Evolutionary conservation across 192 early-diverging fungal species (phyloP), one percentile per base, ranked within the genome.

Genomic region (Backusella sp.): DNA sequence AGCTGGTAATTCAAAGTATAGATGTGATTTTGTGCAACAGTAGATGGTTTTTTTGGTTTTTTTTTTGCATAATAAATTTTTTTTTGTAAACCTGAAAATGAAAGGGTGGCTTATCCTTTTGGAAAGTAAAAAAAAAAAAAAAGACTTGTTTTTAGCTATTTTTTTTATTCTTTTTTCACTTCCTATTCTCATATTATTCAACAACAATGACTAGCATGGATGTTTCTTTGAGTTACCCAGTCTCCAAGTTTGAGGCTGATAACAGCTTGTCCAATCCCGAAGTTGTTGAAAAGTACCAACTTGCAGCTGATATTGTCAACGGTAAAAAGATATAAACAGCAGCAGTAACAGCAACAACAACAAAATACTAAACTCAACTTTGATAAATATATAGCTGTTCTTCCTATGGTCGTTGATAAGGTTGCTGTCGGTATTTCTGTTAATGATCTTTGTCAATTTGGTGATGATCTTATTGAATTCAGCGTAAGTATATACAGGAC

Each of bases 271-370:
- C 76, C n/a, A 84, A 92, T 78, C 83, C 87, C 14, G 84, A 76
- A 34, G 90, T 91, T 73, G 79, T 94, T 70, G 89, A 88, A 68
- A 94, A 94, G 80, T 94, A 96, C 83, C 83, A 83, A 52, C 83
- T 85, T n/a, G 90, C 92, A 30, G 92, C 92, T 21, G 90, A 92
- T 72, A 89, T 96, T 79, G 90, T 88, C 42, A 92, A 94, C 77
- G 86, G 93, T 93, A 84, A 76, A 41, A 11, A 62, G 4, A 23
- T 26, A 62, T 26, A 11, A 8, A 62, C 9, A 62, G 9, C 56
- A 53, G 21, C 6, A 53, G 5, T 32, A 3, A 32, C 32, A 32
- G 32, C 32, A 32, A 32, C 32, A 62, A 59, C 15, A 59, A 28
- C 23, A 26, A 4, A 26, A 62, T 28, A 68, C 21, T 19, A 69